phyloP scores from a whole-genome alignment of 306 rosid genomes.

The Ormosia semicastrata region DNA sequence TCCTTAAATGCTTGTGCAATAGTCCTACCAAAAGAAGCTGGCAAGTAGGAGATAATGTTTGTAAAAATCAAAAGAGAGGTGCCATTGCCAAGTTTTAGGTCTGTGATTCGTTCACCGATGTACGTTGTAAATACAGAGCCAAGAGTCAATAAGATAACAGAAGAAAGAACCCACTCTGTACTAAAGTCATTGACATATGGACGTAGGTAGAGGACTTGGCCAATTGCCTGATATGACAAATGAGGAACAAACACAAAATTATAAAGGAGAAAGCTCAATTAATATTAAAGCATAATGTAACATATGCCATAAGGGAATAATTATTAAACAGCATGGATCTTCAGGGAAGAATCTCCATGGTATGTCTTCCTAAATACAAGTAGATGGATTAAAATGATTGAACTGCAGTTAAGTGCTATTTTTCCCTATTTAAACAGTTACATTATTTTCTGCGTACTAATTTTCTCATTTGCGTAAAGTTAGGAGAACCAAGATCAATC shows the following conservation, averaged over 20 bases:
- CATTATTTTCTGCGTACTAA: background rate
- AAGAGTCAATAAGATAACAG: conserved; percentile 80
- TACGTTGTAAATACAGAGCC: conserved; percentile 85
- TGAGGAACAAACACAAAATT: background rate
- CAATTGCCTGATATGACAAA: conserved; percentile 71
- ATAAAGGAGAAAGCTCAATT: conserved; percentile 3
- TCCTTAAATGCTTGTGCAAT: conserved; percentile 71
- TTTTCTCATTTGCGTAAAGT: background rate
- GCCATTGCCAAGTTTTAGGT: conserved; percentile 94
- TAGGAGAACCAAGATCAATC: background rate
- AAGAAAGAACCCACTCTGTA: conserved; percentile 75
- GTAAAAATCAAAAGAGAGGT: conserved; percentile 97
- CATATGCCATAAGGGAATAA: background rate
- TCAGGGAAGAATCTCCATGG: conserved; percentile 7
- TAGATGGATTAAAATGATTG: background rate
- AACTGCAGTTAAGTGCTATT: background rate
- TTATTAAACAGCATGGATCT: background rate
- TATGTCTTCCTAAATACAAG: background rate
- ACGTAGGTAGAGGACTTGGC: conserved; percentile 93
- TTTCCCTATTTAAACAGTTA: background rate
- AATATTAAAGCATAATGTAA: background rate
- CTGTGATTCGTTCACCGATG: conserved; percentile 84
- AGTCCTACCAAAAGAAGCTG: conserved; percentile 95
- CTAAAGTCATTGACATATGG: conserved; percentile 88
- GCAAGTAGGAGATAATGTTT: conserved; percentile 94